Base-by-base conservation (phyloP, 2,329 filamentous ascomycete genomes). In the Trichoderma aggressivum region DNA sequence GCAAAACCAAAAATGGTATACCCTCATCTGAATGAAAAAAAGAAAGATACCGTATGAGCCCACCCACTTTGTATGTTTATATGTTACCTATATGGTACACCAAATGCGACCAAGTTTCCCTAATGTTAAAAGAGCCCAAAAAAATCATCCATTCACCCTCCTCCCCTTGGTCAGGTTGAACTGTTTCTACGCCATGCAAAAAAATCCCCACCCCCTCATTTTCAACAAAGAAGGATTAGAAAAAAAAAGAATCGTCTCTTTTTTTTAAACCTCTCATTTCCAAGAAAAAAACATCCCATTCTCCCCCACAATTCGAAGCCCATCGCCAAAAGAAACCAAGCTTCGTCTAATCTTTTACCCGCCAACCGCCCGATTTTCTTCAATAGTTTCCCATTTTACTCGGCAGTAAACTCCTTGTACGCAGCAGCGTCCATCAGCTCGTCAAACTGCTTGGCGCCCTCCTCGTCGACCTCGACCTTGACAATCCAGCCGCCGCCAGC, bases 401-500 rank as follows among this genome's bases (percentile, higher is more conserved):
- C 73, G 1, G 72, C 63, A 28, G 90, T 92, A 79, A 94, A 94
- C 50, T 86, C 85, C 84, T 91, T 91, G 84, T 99, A 98, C 74
- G 88, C 90, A 77, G 90, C 88, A 73, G 85, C 86, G 78, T 90
- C 90, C 92, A 98, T 93, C 79, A 98, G 85, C 12, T 80, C 82
- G 74, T 97, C 92, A 75, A 94, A 80, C 82, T 96, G 91, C 79
- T 88, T 85, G 73, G 86, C 82, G 68, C 87, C 87, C 74, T 84
- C 80, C 80, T 94, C 92, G 74, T 84, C 86, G 62, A 98, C 86
- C 82, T 92, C 86, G 73, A 98, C 90, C 88, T 93, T 95, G 70
- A 92, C 94, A 80, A 99, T 92, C 96, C 96, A 99, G 74, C 93
- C 95, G 70, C 95, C 93, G 74, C 86, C 90, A 73, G 88, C 88